Percentiles rank a stretch among this genome's conserved stretches.
phyloP scores from a whole-genome alignment of 345 rosid genomes.

The Salix arbutifolia region DNA sequence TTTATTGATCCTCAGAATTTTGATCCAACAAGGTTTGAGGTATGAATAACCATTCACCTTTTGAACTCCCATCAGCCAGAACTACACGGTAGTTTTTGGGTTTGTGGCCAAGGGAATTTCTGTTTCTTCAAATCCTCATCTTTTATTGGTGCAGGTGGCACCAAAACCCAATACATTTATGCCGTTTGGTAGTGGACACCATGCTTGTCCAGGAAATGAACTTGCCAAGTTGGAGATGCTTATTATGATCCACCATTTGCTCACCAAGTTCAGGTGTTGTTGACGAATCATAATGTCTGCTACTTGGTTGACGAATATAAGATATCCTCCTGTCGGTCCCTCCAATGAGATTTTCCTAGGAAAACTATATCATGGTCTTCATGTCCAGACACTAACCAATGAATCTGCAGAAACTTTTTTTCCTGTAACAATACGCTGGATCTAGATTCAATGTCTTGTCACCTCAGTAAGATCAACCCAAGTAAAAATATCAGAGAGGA shows the following conservation, averaged over 20 bases:
- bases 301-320: not conserved
- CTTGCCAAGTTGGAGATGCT: conserved; percentile 79
- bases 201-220: conserved; percentile 78
- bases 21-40: conserved; percentile 77
- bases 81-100: not conserved
- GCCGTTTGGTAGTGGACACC: conserved; percentile 78
- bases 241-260: conserved; percentile 56
- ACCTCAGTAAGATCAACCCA: not conserved
- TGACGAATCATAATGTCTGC: not conserved
- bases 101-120: not conserved
- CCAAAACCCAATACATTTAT: conserved; percentile 60
- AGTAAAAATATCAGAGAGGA: not conserved
- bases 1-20: conserved; percentile 59
- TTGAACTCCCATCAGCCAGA: not conserved
- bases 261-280: conserved; percentile 58
- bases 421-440: not conserved
- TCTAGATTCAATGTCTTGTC: not conserved
- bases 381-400: too few relatives aligned
- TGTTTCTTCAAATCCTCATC: not conserved
- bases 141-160: conserved; percentile 33
- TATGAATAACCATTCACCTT: conserved; percentile 10
- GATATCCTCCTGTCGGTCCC: not conserved
- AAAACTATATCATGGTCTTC: not conserved
- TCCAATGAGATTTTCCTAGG: not conserved
- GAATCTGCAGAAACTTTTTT: not conserved